These are phyloP conservation scores for Arthonia radiata DNA, from an alignment of 495 filamentous ascomycete species.

Conservation along the genomic window DNA sequence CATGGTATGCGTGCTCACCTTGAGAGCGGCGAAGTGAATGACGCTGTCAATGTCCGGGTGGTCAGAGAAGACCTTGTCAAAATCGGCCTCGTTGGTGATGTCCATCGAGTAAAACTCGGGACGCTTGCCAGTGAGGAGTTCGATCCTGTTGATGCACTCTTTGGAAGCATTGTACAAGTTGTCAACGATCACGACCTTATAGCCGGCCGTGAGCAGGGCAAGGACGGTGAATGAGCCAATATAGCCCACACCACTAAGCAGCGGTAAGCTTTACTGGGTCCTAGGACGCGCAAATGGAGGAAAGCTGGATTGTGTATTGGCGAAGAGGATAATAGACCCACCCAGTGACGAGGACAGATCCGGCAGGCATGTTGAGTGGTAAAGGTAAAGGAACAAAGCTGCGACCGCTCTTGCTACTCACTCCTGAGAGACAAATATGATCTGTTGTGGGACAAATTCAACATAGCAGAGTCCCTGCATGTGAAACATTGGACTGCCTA, in stretches of 20 bases:
- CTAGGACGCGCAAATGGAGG: not conserved
- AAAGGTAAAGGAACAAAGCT: not conserved
- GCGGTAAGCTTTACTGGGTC: conserved; percentile 1
- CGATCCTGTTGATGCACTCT: conserved; percentile 75
- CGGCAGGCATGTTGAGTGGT: conserved; percentile 37
- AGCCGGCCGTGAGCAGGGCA: conserved; percentile 74
- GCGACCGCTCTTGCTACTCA: not conserved
- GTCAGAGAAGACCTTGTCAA: conserved; percentile 70
- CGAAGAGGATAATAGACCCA: conserved; percentile 21
- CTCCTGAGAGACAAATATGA: no score
- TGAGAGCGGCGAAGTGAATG: conserved; percentile 94
- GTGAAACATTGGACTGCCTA: no score
- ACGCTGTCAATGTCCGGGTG: conserved; percentile 91
- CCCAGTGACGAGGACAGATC: conserved; percentile 80
- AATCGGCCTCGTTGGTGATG: conserved; percentile 56
- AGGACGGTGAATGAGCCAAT: conserved; percentile 95
- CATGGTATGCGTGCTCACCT: conserved; percentile 29
- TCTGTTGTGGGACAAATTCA: no score
- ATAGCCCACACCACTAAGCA: conserved; percentile 75
- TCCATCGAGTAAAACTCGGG: conserved; percentile 69
- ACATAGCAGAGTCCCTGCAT: no score
- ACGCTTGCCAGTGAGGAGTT: conserved; percentile 74
- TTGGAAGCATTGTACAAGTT: conserved; percentile 86
- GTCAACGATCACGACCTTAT: conserved; percentile 89
- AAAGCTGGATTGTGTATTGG: conserved; percentile 2